Evolutionary conservation across 148 eudicot genomes (phyloP), one percentile per base, ranked within the genome.

Genomic region (Fallopia convolvulus): DNA sequence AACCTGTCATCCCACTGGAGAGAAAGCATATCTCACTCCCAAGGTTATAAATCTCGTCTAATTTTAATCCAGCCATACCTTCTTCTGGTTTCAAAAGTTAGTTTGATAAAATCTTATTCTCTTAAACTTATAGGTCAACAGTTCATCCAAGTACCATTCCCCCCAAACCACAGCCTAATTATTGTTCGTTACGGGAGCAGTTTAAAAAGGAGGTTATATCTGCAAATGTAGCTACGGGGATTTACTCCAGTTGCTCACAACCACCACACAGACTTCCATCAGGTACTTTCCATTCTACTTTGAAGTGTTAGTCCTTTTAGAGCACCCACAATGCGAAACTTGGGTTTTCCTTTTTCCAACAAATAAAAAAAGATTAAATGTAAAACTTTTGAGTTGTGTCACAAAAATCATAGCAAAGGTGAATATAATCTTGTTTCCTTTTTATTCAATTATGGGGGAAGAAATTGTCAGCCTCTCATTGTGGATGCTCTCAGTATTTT

Each of bases 1-100:
- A 52, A 44, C 75, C 52, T 44, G 52, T 73, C n/a, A 46, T 73
- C 36, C 75, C 75, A 26, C 53, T 73, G 52, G 75, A 73, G 32
- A 73, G 75, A 73, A 73, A 73, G 75, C 75, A 73, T 21, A 48
- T 73, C 10, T 73, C 75, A 73, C 75, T 73, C 39, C 75, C 75
- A 73, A 73, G 75, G 75, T 73, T 44, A 20, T 73, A 26, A 48
- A 15, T 21, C 75, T 12, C 39, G 46, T 44, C 17, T 44, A 8
- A 30, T 73, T 42, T 44, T 42, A 30, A 36, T 20, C 6, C 72
- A 39, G 3, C 55, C 52, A 46, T n/a, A 21, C 36, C n/a, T 44
- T 10, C 42, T 44, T 73, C 50, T 70, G n/a, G n/a, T 32, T 40
- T 71, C 21, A n/a, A 42, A 71, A 40, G 30, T 39, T 42, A 39